Conservation (phyloP, 2,329 filamentous ascomycete species). For the Dryadomyces sulphureus region DNA sequence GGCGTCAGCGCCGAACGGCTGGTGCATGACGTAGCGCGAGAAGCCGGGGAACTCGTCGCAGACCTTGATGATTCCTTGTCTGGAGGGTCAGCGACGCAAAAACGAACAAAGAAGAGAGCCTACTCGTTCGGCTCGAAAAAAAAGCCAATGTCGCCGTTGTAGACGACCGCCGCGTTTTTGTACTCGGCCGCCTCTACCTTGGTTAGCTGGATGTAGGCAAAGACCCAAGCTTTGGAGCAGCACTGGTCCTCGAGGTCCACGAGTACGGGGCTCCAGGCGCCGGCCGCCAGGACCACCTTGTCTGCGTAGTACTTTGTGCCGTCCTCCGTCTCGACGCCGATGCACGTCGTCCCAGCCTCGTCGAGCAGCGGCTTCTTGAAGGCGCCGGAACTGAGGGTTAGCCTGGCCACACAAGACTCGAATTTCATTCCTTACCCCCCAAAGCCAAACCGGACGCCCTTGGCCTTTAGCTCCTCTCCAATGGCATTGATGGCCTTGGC, state of each 20-base stretch:
- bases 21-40: conserved; percentile 19
- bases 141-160: conserved; percentile 31
- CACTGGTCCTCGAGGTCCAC: conserved; percentile 22
- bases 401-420: not conserved
- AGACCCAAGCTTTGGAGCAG: conserved; percentile 28
- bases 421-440: not conserved
- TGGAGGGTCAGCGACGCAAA: too few relatives aligned
- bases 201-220: conserved; percentile 27
- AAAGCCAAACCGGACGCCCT: conserved; percentile 3
- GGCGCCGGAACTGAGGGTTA: not conserved
- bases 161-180: conserved; percentile 26
- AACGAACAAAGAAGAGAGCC: too few relatives aligned
- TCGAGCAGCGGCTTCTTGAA: conserved; percentile 2
- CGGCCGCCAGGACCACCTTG: conserved; percentile 19
- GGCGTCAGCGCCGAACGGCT: conserved; percentile 18
- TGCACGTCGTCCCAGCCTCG: not conserved
- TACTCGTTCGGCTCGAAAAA: conserved; percentile 31
- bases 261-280: conserved; percentile 21
- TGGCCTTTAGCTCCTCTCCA: conserved; percentile 18
- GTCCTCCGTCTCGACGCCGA: conserved; percentile 5
- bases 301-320: conserved; percentile 5
- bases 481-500: conserved; percentile 20
- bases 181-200: conserved; percentile 25
- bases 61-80: conserved; percentile 20
- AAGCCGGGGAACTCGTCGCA: conserved; percentile 26